Conservation (phyloP, 1,139 yeast genomes). For the Waltiozyma sp. region DNA sequence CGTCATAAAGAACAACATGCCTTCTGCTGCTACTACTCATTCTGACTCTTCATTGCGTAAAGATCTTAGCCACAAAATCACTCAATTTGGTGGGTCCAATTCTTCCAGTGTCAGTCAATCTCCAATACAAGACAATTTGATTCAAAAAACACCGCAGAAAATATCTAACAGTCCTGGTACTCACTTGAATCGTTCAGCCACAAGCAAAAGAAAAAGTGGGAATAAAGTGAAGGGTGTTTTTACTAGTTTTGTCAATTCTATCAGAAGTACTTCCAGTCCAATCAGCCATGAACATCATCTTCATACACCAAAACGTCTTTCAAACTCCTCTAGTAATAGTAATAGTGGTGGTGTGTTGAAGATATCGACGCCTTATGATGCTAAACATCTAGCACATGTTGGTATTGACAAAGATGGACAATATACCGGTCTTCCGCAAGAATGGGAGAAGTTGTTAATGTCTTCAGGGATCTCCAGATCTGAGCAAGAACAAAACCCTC, state of each 20-base stretch:
- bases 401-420: slow-evolving; percentile 79
- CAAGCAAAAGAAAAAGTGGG: slow-evolving; percentile 17
- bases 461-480: slow-evolving; percentile 79
- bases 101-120: too few relatives aligned
- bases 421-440: slow-evolving; percentile 83
- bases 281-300: slow-evolving; percentile 10
- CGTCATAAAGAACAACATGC: not conserved
- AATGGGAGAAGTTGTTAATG: slow-evolving; percentile 76
- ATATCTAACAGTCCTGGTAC: slow-evolving; percentile 1
- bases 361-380: slow-evolving; percentile 83
- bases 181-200: slow-evolving; percentile 4
- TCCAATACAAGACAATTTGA: too few relatives aligned
- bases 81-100: too few relatives aligned
- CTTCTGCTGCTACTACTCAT: slow-evolving; percentile 1
- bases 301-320: too few relatives aligned
- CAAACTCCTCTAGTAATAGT: slow-evolving; percentile 14
- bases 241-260: slow-evolving; percentile 35
- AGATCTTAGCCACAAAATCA: too few relatives aligned
- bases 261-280: slow-evolving; percentile 20
- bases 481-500: slow-evolving; percentile 87
- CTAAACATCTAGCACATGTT: slow-evolving; percentile 87
- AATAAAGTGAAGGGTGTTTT: slow-evolving; percentile 40
- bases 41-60: slow-evolving; percentile 8
- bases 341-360: slow-evolving; percentile 30
- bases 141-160: slow-evolving; percentile 5